A percentile compares a stretch with the other conserved stretches of the same genome.
Evolutionary conservation across 2,329 filamentous ascomycete genomes (phyloP).

Genomic region (Microsporum ferrugineum): DNA sequence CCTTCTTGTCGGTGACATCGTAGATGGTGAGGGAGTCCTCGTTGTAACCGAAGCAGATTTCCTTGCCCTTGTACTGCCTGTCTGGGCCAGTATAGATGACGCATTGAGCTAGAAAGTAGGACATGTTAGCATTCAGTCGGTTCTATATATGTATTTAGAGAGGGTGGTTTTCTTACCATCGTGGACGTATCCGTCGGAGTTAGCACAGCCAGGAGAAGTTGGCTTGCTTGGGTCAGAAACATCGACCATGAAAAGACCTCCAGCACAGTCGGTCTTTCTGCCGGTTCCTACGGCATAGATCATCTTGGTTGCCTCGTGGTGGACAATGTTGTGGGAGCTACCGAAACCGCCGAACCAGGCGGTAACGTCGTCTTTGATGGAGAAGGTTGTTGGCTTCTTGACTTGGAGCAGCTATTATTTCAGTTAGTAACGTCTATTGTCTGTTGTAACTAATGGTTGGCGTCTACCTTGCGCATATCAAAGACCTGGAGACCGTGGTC

Average conservation of each 20-base stretch:
- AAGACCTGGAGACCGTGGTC: conserved; percentile 52
- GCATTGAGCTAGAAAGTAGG: conserved; percentile 37
- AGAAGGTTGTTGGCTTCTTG: conserved; percentile 34
- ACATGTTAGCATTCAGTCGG: background rate
- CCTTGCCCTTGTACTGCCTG: conserved; percentile 35
- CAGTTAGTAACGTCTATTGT: background rate
- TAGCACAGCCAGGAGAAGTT: conserved; percentile 43
- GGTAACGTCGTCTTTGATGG: conserved; percentile 34
- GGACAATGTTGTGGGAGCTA: conserved; percentile 43
- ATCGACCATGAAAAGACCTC: conserved; percentile 50
- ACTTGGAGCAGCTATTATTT: conserved; percentile 38
- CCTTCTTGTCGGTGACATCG: conserved; percentile 15
- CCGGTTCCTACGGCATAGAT: conserved; percentile 39
- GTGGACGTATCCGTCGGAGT: conserved; percentile 49
- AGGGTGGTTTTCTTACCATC: conserved; percentile 29
- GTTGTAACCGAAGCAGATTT: conserved; percentile 49
- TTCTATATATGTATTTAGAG: too few relatives aligned
- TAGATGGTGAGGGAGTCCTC: conserved; percentile 23
- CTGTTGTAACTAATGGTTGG: too few relatives aligned
- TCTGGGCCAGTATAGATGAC: conserved; percentile 46
- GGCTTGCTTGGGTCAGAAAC: conserved; percentile 44
- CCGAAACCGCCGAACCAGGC: conserved; percentile 34
- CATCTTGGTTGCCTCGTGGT: conserved; percentile 35
- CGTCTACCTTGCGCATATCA: conserved; percentile 42
- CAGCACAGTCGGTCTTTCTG: conserved; percentile 37